Base-by-base conservation (phyloP, 805 yeast species). In the Metschnikowia lochheadii region DNA sequence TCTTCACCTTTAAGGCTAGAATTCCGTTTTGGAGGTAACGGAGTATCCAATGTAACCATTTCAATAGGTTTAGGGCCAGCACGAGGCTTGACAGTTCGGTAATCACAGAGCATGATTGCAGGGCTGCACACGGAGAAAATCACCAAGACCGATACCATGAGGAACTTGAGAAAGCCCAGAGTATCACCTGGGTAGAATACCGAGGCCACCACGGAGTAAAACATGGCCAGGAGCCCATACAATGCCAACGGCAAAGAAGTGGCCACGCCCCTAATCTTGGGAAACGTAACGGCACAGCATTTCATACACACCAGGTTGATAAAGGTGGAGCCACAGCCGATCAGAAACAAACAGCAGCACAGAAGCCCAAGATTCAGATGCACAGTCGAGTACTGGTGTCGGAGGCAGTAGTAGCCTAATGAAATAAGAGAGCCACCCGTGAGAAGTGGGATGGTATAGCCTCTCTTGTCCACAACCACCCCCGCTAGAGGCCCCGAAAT, bases 171-270 rank as follows among this genome's bases (percentile, higher is more conserved):
- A 48, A 85, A 79, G 6, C 71, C 75, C 15, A 75, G 73, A 0
- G 89, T 84, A 51, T 82, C 79, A 2, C 84, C 83, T 0, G 84
- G 79, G 52, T 68, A 81, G 50, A 81, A 70, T 14, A 71, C 55
- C 10, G 80, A 67, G 1, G 84, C 84, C 20, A 82, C 58, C 1
- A 77, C 70, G 1, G 90, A 84, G 61, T 79, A 84, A 46, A 83
- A 75, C 58, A 84, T 75, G 3, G 94, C 94, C 62, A 87, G 81
- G 14, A 85, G 73, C 0, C 95, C 95, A 63, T 83, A 85, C 41
- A 85, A 77, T 1, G 91, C 83, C 63, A 86, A 75, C 2, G 92
- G 90, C 40, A 86, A 72, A 0, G 89, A 80, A 0, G 94, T 84
- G 3, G 94, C 91, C 8, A 85, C 72, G 2, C 94, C 95, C 49